These are phyloP conservation scores for Helicocarpus griseus DNA, from an alignment of 2,329 filamentous ascomycete species.

Conservation along the genomic window DNA sequence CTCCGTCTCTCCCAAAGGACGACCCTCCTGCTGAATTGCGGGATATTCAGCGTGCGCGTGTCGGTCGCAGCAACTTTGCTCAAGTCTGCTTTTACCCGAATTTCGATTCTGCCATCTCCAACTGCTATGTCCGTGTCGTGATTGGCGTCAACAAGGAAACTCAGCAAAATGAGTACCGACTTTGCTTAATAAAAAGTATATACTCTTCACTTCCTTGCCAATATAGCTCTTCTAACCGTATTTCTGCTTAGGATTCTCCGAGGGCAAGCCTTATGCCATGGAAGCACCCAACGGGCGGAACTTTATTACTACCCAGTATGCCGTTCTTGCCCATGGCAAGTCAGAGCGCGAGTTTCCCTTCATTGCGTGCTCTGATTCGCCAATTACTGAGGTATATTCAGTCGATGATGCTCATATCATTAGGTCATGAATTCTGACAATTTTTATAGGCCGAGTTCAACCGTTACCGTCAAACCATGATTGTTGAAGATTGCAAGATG, in stretches of 20 bases:
- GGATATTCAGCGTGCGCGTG: slow-evolving; percentile 75
- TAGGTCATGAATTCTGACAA: too few species aligned
- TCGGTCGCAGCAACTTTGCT: slow-evolving; percentile 78
- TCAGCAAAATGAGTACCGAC: slow-evolving; percentile 70
- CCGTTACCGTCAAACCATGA: slow-evolving; percentile 66
- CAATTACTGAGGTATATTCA: slow-evolving; percentile 64
- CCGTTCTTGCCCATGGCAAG: slow-evolving; percentile 71
- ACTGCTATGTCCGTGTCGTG: slow-evolving; percentile 77
- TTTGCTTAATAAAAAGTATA: slow-evolving; percentile 77
- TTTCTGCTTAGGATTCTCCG: slow-evolving; percentile 54
- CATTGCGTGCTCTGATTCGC: slow-evolving; percentile 75
- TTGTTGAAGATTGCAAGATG: slow-evolving; percentile 60
- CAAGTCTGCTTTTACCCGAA: slow-evolving; percentile 88
- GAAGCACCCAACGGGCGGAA: slow-evolving; percentile 61
- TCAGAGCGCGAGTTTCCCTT: slow-evolving; percentile 80
- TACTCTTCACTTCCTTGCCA: slow-evolving; percentile 1
- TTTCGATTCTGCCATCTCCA: slow-evolving; percentile 71
- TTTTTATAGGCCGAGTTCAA: slow-evolving; percentile 59
- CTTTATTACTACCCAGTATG: slow-evolving; percentile 79
- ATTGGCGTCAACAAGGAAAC: slow-evolving; percentile 67
- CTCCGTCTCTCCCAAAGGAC: slow-evolving; percentile 47
- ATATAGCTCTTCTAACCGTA: slow-evolving; percentile 11
- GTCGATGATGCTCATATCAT: background rate
- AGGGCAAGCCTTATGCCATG: slow-evolving; percentile 75
- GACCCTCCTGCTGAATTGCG: slow-evolving; percentile 60